These are phyloP conservation scores for Pythium aristosporum DNA, from an alignment of 352 stramenopile species.

Conservation along the genomic window DNA sequence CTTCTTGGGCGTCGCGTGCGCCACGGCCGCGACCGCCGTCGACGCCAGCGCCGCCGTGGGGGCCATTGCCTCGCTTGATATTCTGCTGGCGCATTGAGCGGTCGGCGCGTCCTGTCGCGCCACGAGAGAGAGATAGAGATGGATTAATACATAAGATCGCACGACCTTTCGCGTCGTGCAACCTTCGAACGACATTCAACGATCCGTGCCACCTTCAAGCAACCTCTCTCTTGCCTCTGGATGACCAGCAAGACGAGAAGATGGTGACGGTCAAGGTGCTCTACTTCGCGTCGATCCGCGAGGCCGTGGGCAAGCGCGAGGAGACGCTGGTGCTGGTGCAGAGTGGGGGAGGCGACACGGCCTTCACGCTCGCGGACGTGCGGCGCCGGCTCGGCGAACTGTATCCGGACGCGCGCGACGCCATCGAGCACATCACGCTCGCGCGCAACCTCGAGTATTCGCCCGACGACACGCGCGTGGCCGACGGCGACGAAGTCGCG, in stretches of 20 bases:
- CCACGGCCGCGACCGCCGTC: constrained; percentile 13
- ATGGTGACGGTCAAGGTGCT: constrained; percentile 60
- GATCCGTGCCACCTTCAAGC: not conserved
- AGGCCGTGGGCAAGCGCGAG: constrained; percentile 71
- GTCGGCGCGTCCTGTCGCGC: not conserved
- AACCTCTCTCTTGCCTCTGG: not conserved
- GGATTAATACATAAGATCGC: constrained; percentile 2
- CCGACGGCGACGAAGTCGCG: constrained; percentile 74
- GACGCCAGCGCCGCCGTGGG: constrained; percentile 1
- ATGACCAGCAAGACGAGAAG: not conserved
- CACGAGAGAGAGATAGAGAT: not conserved
- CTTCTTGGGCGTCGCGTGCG: constrained; percentile 34
- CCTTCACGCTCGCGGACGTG: constrained; percentile 43
- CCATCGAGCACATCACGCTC: constrained; percentile 60
- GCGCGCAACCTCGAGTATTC: constrained; percentile 76
- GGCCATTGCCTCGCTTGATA: not conserved
- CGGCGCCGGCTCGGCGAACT: constrained; percentile 43
- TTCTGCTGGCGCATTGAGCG: not conserved
- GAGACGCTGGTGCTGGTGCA: constrained; percentile 41
- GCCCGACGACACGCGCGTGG: constrained; percentile 40
- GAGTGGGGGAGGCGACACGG: not conserved
- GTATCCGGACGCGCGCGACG: constrained; percentile 45
- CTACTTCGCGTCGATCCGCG: constrained; percentile 77
- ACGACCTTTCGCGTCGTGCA: constrained; percentile 26
- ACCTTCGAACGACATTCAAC: constrained; percentile 33